Evolutionary conservation across 2,329 filamentous ascomycete species (phyloP).

Genomic region (Aureobasidium pullulans): DNA sequence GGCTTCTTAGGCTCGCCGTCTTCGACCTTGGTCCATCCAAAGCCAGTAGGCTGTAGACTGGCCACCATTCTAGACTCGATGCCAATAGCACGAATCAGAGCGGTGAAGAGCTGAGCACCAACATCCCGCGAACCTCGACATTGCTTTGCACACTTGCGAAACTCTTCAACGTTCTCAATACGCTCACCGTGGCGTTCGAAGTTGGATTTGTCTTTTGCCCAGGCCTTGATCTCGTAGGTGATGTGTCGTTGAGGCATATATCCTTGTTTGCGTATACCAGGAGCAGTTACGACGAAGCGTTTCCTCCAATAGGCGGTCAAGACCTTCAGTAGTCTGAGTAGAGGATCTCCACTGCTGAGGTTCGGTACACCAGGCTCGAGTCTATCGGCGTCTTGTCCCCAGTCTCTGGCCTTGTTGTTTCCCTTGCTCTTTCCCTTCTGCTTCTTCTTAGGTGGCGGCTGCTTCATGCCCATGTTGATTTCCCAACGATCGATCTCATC

Average conservation of each 20-base stretch:
- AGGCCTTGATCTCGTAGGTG: slow-evolving; percentile 65
- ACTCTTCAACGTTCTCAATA: slow-evolving; percentile 58
- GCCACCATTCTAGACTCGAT: slow-evolving; percentile 77
- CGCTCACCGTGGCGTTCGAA: slow-evolving; percentile 66
- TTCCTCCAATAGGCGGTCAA: slow-evolving; percentile 86
- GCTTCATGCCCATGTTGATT: slow-evolving; percentile 54
- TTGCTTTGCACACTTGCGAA: slow-evolving; percentile 59
- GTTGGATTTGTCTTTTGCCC: slow-evolving; percentile 56
- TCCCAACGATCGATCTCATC: slow-evolving; percentile 69
- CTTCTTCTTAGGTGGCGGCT: slow-evolving; percentile 32
- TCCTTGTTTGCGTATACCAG: slow-evolving; percentile 79
- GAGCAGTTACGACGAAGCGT: slow-evolving; percentile 67
- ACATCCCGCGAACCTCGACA: slow-evolving; percentile 80
- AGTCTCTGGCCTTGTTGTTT: slow-evolving; percentile 53
- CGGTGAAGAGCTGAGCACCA: slow-evolving; percentile 83
- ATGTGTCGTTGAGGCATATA: slow-evolving; percentile 74
- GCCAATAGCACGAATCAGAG: slow-evolving; percentile 70
- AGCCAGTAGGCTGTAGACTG: slow-evolving; percentile 78
- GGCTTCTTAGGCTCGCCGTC: slow-evolving; percentile 53
- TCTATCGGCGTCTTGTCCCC: slow-evolving; percentile 61
- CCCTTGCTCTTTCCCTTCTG: slow-evolving; percentile 38
- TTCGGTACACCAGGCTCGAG: slow-evolving; percentile 65
- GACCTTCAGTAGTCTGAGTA: slow-evolving; percentile 66
- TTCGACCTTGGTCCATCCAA: slow-evolving; percentile 83
- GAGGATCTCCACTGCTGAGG: slow-evolving; percentile 74